Evolutionary conservation across 139 green algal species (phyloP).

Genomic region (Chlorella vulgaris): DNA sequence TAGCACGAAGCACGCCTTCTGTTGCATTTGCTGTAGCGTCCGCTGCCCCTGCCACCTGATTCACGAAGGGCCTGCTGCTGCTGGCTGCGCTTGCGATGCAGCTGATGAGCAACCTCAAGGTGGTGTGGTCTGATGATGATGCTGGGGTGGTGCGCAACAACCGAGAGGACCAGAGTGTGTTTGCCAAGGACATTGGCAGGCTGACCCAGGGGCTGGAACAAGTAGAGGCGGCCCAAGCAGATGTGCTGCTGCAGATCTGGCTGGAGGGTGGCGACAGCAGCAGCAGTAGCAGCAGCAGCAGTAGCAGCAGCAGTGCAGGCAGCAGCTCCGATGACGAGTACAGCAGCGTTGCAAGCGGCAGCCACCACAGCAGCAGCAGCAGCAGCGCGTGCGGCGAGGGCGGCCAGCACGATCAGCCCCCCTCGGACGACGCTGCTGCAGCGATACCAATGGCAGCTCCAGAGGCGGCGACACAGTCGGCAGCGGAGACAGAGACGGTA

Average conservation of each 20-base stretch:
- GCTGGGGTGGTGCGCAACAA: background rate
- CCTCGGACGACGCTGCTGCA: background rate
- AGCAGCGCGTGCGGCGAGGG: background rate
- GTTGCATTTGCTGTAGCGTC: no score
- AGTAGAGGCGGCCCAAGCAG: slow-evolving; percentile 23
- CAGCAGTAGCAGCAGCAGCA: background rate
- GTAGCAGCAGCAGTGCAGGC: background rate
- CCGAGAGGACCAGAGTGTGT: background rate
- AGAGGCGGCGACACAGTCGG: background rate
- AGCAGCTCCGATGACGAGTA: no score
- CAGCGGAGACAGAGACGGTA: background rate
- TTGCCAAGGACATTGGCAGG: background rate
- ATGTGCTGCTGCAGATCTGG: slow-evolving; percentile 71
- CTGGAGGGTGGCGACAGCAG: slow-evolving; percentile 39
- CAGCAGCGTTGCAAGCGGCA: no score
- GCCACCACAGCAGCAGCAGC: slow-evolving; percentile 9
- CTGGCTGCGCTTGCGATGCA: no score
- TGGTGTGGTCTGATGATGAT: background rate
- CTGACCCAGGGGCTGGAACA: background rate
- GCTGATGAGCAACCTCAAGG: slow-evolving; percentile 21
- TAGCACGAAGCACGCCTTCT: no score
- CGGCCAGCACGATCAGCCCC: background rate
- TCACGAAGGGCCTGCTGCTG: no score
- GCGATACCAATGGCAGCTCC: slow-evolving; percentile 11
- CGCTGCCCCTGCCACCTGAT: no score